Evolutionary conservation across 2,329 filamentous ascomycete species (phyloP).

Genomic region (Talaromyces piceae): DNA sequence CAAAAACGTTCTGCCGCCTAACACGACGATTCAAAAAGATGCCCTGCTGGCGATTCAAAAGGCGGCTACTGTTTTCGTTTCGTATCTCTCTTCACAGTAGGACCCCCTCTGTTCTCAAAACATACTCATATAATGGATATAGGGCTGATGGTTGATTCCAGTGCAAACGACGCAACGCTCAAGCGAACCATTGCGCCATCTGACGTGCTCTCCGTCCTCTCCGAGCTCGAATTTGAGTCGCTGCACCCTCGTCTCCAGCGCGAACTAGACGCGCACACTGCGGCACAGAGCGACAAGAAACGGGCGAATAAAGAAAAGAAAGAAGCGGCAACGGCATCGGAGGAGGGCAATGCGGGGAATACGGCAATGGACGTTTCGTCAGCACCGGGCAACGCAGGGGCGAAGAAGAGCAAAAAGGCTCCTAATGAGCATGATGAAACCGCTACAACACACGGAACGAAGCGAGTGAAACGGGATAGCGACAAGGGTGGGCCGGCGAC

Average conservation of each 20-base stretch:
- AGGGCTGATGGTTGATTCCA: constrained; percentile 23
- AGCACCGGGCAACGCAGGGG: background rate
- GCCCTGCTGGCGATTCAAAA: constrained; percentile 58
- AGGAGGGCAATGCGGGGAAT: background rate
- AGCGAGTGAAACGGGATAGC: constrained; percentile 12
- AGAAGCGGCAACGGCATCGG: constrained; percentile 24
- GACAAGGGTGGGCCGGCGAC: constrained; percentile 21
- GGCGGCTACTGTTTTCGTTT: constrained; percentile 60
- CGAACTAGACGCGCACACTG: constrained; percentile 46
- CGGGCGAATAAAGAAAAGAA: constrained; percentile 39
- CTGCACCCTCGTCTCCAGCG: constrained; percentile 52
- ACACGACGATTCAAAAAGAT: constrained; percentile 60
- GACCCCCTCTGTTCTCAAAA: constrained; percentile 13
- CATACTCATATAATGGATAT: background rate
- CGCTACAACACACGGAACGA: background rate
- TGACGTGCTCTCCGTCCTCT: constrained; percentile 54
- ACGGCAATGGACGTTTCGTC: background rate
- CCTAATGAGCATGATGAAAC: constrained; percentile 15
- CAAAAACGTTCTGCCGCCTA: constrained; percentile 56
- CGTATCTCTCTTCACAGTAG: constrained; percentile 54
- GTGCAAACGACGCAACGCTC: constrained; percentile 54
- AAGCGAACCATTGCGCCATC: constrained; percentile 56
- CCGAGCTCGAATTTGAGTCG: constrained; percentile 54
- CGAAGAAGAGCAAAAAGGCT: constrained; percentile 5
- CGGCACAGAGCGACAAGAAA: constrained; percentile 26